Conservation (phyloP, 1,284 basidiomycete species). For the Apiotrichum siamense region DNA sequence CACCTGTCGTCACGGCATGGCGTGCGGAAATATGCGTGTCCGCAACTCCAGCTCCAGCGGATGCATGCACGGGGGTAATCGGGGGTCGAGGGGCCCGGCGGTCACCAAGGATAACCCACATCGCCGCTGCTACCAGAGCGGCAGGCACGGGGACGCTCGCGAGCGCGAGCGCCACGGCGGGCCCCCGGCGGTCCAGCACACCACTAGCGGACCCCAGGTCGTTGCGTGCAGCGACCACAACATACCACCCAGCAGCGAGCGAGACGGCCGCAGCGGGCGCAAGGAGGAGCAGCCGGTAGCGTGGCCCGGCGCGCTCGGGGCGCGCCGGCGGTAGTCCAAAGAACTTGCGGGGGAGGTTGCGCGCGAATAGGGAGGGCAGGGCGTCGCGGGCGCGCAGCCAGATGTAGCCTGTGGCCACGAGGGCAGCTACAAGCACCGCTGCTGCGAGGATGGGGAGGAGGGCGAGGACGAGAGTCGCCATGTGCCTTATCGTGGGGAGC, state of each 20-base stretch:
- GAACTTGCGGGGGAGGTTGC: constrained; percentile 37
- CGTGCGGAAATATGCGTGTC: too few species aligned
- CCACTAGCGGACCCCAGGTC: not conserved
- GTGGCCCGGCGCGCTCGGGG: constrained; percentile 3
- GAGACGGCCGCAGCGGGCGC: constrained; percentile 2
- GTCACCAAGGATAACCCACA: not conserved
- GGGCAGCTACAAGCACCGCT: constrained; percentile 18
- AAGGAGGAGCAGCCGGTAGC: constrained; percentile 5
- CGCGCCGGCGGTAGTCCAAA: constrained; percentile 40
- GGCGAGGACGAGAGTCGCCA: constrained; percentile 20
- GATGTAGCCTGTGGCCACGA: constrained; percentile 15
- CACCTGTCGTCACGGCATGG: not conserved
- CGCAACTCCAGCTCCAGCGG: too few species aligned
- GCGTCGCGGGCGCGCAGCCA: not conserved
- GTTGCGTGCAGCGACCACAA: not conserved
- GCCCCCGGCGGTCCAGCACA: too few species aligned
- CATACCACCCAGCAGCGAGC: constrained; percentile 2
- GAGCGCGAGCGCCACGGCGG: not conserved
- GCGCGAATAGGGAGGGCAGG: constrained; percentile 17
- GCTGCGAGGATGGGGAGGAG: constrained; percentile 17
- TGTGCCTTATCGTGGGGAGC: constrained; percentile 12
- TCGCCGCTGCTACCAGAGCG: not conserved
- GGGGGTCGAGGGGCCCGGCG: too few species aligned
- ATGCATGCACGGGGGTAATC: too few species aligned
- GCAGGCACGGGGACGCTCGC: not conserved